These are phyloP conservation scores for Cardamine occulta DNA, from an alignment of 345 rosid species.

Conservation along the genomic window DNA sequence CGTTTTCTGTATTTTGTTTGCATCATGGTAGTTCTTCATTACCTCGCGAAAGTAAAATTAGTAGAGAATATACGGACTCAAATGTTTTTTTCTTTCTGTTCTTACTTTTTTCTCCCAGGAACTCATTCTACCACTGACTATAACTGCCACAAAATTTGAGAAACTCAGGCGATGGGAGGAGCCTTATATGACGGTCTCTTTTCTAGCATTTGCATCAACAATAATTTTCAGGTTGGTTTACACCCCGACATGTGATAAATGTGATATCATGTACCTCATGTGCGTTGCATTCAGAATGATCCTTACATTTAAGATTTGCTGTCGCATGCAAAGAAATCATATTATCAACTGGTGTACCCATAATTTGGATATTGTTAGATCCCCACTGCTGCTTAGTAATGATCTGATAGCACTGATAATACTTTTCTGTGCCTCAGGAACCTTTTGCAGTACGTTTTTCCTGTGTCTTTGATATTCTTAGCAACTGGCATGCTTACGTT, in stretches of 20 bases:
- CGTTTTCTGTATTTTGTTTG: neutral
- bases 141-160: conserved; percentile 63
- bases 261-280: conserved; percentile 16
- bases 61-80: conserved; percentile 4
- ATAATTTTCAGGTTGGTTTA: conserved; percentile 74
- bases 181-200: conserved; percentile 78
- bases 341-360: neutral
- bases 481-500: conserved; percentile 81
- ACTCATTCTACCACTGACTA: conserved; percentile 75
- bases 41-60: conserved; percentile 2
- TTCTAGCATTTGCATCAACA: conserved; percentile 70
- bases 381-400: neutral
- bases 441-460: conserved; percentile 71
- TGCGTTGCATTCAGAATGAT: conserved; percentile 18
- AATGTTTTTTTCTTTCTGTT: neutral
- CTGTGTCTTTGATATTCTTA: conserved; percentile 60
- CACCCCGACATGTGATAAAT: conserved; percentile 26
- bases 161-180: conserved; percentile 88
- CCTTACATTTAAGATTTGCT: neutral
- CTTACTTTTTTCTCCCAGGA: conserved; percentile 51
- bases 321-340: neutral
- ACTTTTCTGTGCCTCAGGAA: conserved; percentile 55
- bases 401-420: conserved; percentile 4
- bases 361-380: neutral
- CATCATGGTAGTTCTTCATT: neutral